Evolutionary conservation across 1,139 yeast genomes (phyloP).

Genomic region (Saccharomyces hybrid): DNA sequence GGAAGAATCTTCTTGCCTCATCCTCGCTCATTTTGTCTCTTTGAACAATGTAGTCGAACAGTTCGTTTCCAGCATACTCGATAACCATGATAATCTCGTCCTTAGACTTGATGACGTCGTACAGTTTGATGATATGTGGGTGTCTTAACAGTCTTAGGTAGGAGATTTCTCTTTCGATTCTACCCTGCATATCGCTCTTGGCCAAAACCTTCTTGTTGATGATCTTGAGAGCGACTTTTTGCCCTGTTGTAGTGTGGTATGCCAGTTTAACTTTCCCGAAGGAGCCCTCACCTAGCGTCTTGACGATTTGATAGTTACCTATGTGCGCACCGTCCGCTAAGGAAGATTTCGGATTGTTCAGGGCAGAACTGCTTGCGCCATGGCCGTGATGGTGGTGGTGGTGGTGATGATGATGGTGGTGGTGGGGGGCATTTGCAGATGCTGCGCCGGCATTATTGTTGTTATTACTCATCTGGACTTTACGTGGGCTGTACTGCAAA

Average conservation of each 20-base stretch:
- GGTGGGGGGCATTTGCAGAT: neutral
- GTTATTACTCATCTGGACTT: neutral
- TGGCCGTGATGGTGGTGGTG: conserved; percentile 21
- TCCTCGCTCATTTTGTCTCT: conserved; percentile 77
- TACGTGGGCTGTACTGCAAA: neutral
- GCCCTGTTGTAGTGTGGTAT: conserved; percentile 84
- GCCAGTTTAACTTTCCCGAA: conserved; percentile 95
- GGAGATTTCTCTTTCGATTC: conserved; percentile 88
- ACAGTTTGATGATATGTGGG: conserved; percentile 90
- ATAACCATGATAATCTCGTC: conserved; percentile 97
- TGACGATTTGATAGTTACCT: conserved; percentile 90
- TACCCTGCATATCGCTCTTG: conserved; percentile 92
- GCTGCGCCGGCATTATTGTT: neutral
- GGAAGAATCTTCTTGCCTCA: conserved; percentile 92
- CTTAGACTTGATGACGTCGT: conserved; percentile 89
- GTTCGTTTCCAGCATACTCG: conserved; percentile 90
- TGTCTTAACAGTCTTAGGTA: conserved; percentile 81
- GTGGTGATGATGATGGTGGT: conserved; percentile 19
- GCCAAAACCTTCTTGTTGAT: conserved; percentile 89
- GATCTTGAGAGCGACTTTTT: conserved; percentile 84
- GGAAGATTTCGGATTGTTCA: conserved; percentile 11
- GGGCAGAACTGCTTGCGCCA: conserved; percentile 6
- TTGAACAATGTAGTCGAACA: conserved; percentile 91
- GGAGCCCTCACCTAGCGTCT: conserved; percentile 92
- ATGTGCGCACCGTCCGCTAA: conserved; percentile 45